Evolutionary conservation across 345 rosid species (phyloP).

Genomic region (Hibiscus tridactylites): DNA sequence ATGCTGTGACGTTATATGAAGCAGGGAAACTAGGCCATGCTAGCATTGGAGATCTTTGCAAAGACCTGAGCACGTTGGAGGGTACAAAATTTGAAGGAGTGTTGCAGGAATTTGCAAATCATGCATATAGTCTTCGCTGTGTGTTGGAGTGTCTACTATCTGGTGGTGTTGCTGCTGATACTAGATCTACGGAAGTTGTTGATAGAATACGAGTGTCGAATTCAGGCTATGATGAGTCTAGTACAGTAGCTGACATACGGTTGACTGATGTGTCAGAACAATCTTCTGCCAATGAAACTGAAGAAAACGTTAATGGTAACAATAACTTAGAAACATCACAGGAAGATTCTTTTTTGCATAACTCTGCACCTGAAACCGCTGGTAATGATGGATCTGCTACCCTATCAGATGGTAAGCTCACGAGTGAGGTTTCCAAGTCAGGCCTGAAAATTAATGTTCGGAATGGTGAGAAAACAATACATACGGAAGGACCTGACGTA

Average conservation of each 20-base stretch:
- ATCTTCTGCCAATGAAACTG: slow-evolving; percentile 16
- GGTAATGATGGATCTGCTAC: slow-evolving; percentile 28
- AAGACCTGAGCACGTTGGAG: slow-evolving; percentile 87
- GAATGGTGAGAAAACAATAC: slow-evolving; percentile 34
- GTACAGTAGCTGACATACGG: slow-evolving; percentile 39
- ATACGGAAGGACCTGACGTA: slow-evolving; percentile 39
- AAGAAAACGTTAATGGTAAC: slow-evolving; percentile 25
- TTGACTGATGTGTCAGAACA: slow-evolving; percentile 27
- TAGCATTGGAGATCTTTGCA: slow-evolving; percentile 93
- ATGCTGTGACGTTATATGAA: slow-evolving; percentile 97
- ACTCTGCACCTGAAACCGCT: slow-evolving; percentile 26
- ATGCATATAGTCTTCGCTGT: slow-evolving; percentile 95
- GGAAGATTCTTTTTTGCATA: slow-evolving; percentile 21
- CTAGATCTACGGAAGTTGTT: slow-evolving; percentile 29
- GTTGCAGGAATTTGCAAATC: slow-evolving; percentile 98
- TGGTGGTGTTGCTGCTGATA: slow-evolving; percentile 69
- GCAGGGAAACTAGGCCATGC: slow-evolving; percentile 92
- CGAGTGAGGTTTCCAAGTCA: slow-evolving; percentile 28
- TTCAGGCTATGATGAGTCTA: slow-evolving; percentile 42
- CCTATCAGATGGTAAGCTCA: slow-evolving; percentile 26
- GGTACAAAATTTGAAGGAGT: slow-evolving; percentile 98
- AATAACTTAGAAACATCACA: slow-evolving; percentile 20
- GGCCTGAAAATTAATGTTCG: slow-evolving; percentile 22
- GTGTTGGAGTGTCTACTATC: slow-evolving; percentile 89
- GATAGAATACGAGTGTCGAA: slow-evolving; percentile 30